A percentile compares a stretch with the other conserved stretches of the same genome.
These are phyloP conservation scores for Phytophthora citrophthora DNA, from an alignment of 352 stramenopile species.

Conservation along the genomic window DNA sequence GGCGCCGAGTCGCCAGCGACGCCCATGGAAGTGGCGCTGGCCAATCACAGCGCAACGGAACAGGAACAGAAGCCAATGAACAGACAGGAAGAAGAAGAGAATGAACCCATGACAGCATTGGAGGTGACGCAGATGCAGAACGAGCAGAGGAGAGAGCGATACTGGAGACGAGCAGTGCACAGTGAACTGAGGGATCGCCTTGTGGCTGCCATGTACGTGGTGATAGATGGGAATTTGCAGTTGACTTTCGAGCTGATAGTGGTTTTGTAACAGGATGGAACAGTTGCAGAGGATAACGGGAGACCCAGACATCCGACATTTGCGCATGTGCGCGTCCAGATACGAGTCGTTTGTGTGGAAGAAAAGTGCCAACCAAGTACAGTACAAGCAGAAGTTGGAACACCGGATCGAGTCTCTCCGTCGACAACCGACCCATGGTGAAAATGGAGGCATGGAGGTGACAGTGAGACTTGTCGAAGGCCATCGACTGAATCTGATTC, in stretches of 20 bases:
- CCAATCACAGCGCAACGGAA: background rate
- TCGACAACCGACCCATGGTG: constrained; percentile 51
- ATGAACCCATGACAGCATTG: constrained; percentile 23
- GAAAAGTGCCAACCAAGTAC: constrained; percentile 67
- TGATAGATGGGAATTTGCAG: background rate
- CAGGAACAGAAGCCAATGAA: constrained; percentile 16
- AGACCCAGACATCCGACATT: constrained; percentile 51
- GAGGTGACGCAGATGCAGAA: constrained; percentile 39
- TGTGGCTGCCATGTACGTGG: constrained; percentile 43
- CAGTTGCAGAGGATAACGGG: constrained; percentile 72
- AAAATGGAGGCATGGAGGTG: constrained; percentile 30
- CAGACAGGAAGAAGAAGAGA: constrained; percentile 7
- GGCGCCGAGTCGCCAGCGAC: constrained; percentile 34
- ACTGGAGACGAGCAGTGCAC: constrained; percentile 45
- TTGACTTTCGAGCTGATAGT: background rate
- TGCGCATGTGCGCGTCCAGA: constrained; percentile 63
- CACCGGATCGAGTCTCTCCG: constrained; percentile 69
- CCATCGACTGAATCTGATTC: constrained; percentile 32
- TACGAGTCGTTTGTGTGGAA: constrained; percentile 82
- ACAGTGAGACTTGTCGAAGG: constrained; percentile 33
- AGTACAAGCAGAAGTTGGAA: constrained; percentile 76
- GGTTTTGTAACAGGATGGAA: constrained; percentile 42
- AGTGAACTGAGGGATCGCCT: constrained; percentile 42
- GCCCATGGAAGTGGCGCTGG: constrained; percentile 36
- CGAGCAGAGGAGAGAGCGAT: constrained; percentile 38